Conservation (phyloP, 352 stramenopile species). For the Globisporangium nunn region DNA sequence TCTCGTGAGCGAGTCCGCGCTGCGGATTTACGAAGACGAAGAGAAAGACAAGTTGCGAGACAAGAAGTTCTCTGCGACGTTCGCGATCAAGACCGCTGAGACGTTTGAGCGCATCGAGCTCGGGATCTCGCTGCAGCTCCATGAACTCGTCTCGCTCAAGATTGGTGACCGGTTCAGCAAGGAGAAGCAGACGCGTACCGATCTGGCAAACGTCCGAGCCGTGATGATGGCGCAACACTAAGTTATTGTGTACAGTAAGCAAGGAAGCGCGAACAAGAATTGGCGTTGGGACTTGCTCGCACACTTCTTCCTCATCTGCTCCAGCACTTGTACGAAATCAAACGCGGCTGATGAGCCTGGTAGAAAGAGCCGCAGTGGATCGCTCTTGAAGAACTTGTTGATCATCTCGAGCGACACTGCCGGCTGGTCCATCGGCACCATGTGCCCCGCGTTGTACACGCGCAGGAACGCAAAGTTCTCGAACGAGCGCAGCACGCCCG, state of each 20-base stretch:
- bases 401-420: slow-evolving; percentile 88
- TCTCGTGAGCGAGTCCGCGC: slow-evolving; percentile 50
- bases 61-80: slow-evolving; percentile 12
- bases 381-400: slow-evolving; percentile 75
- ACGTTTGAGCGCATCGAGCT: slow-evolving; percentile 31
- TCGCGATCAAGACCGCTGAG: slow-evolving; percentile 20
- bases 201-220: slow-evolving; percentile 12
- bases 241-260: slow-evolving; percentile 18
- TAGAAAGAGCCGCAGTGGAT: slow-evolving; percentile 16
- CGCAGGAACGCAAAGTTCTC: slow-evolving; percentile 88
- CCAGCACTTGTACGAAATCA: not conserved
- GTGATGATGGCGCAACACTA: slow-evolving; percentile 16
- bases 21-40: slow-evolving; percentile 33
- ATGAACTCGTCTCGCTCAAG: slow-evolving; percentile 29
- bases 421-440: slow-evolving; percentile 91
- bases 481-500: slow-evolving; percentile 33
- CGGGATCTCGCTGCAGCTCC: slow-evolving; percentile 29
- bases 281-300: too few species aligned
- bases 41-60: slow-evolving; percentile 15
- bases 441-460: slow-evolving; percentile 91
- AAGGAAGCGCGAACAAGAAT: too few species aligned
- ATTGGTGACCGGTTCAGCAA: slow-evolving; percentile 33
- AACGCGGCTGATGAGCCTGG: too few species aligned
- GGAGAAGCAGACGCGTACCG: slow-evolving; percentile 14
- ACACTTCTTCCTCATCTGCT: too few species aligned